Percentiles rank a stretch among this genome's conserved stretches.
Evolutionary conservation across 257 asterid species (phyloP).

Genomic region (Ilex asprella): DNA sequence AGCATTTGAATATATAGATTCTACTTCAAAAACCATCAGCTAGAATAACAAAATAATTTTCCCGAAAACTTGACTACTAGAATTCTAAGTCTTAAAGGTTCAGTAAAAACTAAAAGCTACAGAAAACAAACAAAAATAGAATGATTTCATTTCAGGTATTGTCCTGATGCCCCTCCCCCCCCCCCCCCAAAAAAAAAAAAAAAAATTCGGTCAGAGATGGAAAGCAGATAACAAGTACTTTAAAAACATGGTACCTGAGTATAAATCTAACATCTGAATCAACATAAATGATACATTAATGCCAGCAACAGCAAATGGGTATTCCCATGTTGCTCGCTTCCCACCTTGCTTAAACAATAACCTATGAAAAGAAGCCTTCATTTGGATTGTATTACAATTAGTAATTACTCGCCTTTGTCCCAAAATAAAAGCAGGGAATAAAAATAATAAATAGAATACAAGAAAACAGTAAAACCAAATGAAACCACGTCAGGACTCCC

Average conservation of each 20-base stretch:
- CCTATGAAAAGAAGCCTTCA: constrained; percentile 84
- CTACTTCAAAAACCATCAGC: too few species aligned
- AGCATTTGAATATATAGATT: too few species aligned
- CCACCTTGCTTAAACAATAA: constrained; percentile 75
- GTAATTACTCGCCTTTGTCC: constrained; percentile 26
- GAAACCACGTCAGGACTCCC: constrained; percentile 10
- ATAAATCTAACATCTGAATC: constrained; percentile 83
- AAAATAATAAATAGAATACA: neutral
- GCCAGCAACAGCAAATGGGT: constrained; percentile 96
- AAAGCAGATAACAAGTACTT: neutral
- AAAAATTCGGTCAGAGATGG: neutral
- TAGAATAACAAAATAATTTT: too few species aligned
- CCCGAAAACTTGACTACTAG: too few species aligned
- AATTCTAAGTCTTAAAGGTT: too few species aligned
- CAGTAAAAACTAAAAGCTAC: too few species aligned
- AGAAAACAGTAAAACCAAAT: constrained; percentile 2
- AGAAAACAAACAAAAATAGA: too few species aligned
- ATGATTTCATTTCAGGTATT: too few species aligned
- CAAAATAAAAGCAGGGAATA: neutral
- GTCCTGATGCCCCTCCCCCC: too few species aligned
- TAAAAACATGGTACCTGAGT: constrained; percentile 40
- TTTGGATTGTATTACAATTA: constrained; percentile 45
- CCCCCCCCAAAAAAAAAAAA: neutral
- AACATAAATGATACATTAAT: constrained; percentile 80
- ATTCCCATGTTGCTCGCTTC: constrained; percentile 78